Conservation (phyloP, 495 filamentous ascomycete species). For the Darksidea phi region DNA sequence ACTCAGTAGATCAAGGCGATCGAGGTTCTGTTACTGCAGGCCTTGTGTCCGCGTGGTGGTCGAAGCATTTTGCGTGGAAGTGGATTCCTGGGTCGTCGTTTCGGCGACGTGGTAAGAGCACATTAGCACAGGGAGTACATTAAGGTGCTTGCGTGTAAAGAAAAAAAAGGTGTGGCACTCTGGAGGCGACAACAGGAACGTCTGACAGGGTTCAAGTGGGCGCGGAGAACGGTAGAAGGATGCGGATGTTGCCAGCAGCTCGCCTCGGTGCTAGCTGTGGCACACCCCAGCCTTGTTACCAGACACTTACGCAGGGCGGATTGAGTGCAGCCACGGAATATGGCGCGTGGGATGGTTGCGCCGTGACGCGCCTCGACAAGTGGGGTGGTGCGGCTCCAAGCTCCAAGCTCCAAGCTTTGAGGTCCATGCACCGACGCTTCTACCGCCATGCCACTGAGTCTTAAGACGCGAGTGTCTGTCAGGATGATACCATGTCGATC, state of each 20-base stretch:
- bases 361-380: constrained; percentile 6
- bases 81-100: constrained; percentile 22
- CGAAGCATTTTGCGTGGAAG: constrained; percentile 13
- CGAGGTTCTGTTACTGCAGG: constrained; percentile 2
- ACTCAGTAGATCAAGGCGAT: not conserved
- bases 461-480: too few species aligned
- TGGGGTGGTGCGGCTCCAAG: constrained; percentile 32
- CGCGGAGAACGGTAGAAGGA: constrained; percentile 1
- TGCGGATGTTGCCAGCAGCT: constrained; percentile 20
- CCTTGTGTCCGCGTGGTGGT: constrained; percentile 24
- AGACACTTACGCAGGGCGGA: constrained; percentile 10
- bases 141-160: constrained; percentile 28
- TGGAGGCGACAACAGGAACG: constrained; percentile 6
- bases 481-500: not conserved
- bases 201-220: constrained; percentile 15
- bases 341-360: constrained; percentile 19
- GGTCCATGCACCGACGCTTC: not conserved
- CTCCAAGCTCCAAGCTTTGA: not conserved
- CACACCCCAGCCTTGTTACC: not conserved
- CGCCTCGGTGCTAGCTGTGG: constrained; percentile 14
- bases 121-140: constrained; percentile 15
- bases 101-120: constrained; percentile 23
- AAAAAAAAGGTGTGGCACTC: constrained; percentile 1
- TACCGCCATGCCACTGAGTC: not conserved
- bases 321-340: constrained; percentile 28